Conservation (phyloP, 768 basidiomycete genomes). For the Tulasnella sp. region DNA sequence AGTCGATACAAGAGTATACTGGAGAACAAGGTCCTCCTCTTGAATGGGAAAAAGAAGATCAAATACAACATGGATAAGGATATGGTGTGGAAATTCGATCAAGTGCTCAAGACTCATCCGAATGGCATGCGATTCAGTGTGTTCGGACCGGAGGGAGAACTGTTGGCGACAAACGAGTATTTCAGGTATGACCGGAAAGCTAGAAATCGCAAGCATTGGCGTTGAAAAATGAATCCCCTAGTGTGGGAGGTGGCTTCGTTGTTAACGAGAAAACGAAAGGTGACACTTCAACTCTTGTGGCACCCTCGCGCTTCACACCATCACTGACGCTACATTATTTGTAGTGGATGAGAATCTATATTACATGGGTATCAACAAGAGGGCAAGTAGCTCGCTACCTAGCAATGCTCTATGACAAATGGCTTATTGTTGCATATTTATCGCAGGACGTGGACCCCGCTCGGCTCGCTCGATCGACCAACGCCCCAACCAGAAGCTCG, state of each 20-base stretch:
- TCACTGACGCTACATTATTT: background rate
- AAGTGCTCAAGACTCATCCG: conserved; percentile 68
- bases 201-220: conserved; percentile 2
- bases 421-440: background rate
- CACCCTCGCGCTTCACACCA: no score
- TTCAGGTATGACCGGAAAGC: conserved; percentile 52
- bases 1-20: conserved; percentile 64
- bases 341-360: conserved; percentile 87
- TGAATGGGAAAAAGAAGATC: conserved; percentile 68
- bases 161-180: conserved; percentile 91
- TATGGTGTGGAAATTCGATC: conserved; percentile 83
- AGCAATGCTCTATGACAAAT: background rate
- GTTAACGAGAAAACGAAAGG: conserved; percentile 92
- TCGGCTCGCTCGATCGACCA: conserved; percentile 57
- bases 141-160: conserved; percentile 68
- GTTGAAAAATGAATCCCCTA: conserved; percentile 19
- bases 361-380: conserved; percentile 84
- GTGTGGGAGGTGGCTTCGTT: conserved; percentile 89
- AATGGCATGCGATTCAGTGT: conserved; percentile 91
- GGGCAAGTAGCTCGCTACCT: background rate
- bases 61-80: conserved; percentile 80
- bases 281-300: conserved; percentile 24
- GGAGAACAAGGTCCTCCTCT: conserved; percentile 49
- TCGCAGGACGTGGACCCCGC: conserved; percentile 61
- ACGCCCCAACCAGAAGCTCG: conserved; percentile 11